A percentile compares a stretch with the other conserved stretches of the same genome.
Evolutionary conservation across 1,139 yeast genomes (phyloP).

Genomic region (Candida frijolesensis): DNA sequence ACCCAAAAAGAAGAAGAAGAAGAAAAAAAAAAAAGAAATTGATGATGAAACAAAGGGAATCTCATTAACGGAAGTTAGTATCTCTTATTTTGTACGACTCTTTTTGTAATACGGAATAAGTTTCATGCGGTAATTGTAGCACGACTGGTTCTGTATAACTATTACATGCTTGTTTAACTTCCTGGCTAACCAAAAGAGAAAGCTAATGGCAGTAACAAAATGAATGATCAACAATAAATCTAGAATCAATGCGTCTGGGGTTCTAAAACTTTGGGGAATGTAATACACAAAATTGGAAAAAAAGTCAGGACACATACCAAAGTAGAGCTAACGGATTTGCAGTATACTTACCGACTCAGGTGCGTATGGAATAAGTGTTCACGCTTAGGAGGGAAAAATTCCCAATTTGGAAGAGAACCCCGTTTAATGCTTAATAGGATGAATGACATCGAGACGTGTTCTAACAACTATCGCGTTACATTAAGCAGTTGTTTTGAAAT

Average conservation of each 20-base stretch:
- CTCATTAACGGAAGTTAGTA: background rate
- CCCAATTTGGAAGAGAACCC: too few relatives aligned
- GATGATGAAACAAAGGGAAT: background rate
- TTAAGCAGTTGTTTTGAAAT: too few relatives aligned
- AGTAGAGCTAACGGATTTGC: too few relatives aligned
- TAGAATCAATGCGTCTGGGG: slow-evolving; percentile 2
- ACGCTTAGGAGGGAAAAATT: too few relatives aligned
- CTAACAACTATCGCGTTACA: too few relatives aligned
- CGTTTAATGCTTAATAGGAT: too few relatives aligned
- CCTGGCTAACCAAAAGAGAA: background rate
- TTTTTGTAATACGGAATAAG: background rate
- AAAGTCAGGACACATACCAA: background rate
- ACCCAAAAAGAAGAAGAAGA: too few relatives aligned
- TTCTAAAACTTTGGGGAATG: background rate
- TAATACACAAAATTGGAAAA: background rate
- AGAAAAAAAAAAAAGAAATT: background rate
- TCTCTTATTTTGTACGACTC: background rate
- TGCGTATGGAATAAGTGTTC: too few relatives aligned
- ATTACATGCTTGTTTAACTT: background rate
- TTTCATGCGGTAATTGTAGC: background rate
- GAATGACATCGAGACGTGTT: too few relatives aligned
- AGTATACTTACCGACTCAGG: too few relatives aligned
- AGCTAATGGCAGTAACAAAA: background rate
- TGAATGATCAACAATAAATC: background rate
- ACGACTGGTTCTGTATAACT: background rate